Percentiles rank a stretch among this genome's conserved stretches.
These are phyloP conservation scores for Symbiodinium natans DNA, from an alignment of 73 alveolate genomes.

Conservation along the genomic window DNA sequence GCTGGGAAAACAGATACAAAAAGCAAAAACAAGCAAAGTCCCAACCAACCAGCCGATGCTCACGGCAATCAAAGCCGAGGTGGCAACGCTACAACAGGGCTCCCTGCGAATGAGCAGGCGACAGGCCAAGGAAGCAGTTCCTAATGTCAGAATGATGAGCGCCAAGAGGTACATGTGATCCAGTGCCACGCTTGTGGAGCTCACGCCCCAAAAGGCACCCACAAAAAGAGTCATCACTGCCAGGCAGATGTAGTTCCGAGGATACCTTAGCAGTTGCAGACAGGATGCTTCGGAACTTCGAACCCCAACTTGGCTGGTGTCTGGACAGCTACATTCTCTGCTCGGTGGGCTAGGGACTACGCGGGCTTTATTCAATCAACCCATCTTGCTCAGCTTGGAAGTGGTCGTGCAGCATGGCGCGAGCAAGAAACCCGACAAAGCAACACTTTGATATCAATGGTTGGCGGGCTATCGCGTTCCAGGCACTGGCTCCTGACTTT, in stretches of 20 bases:
- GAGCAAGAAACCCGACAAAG: no score
- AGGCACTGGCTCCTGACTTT: not conserved
- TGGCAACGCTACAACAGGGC: not conserved
- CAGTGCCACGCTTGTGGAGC: not conserved
- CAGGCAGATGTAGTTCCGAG: not conserved
- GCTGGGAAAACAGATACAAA: not conserved
- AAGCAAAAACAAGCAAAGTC: not conserved
- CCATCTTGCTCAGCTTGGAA: no score
- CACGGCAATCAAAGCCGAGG: not conserved
- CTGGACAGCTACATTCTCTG: no score
- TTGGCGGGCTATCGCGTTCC: not conserved
- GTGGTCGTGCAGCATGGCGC: no score
- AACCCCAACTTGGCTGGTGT: no score
- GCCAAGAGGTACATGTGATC: conserved; percentile 2
- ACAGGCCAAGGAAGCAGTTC: not conserved
- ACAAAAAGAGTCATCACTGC: not conserved
- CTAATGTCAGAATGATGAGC: not conserved
- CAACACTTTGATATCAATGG: no score
- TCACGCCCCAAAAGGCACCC: conserved; percentile 9
- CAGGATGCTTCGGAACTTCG: no score
- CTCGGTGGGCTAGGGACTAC: no score
- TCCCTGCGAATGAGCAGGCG: not conserved
- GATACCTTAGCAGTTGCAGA: not conserved
- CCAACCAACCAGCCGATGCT: conserved; percentile 12
- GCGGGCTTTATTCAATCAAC: no score